Evolutionary conservation across 768 basidiomycete genomes (phyloP), one percentile per base, ranked within the genome.

Genomic region (Leccinum sublutescens): DNA sequence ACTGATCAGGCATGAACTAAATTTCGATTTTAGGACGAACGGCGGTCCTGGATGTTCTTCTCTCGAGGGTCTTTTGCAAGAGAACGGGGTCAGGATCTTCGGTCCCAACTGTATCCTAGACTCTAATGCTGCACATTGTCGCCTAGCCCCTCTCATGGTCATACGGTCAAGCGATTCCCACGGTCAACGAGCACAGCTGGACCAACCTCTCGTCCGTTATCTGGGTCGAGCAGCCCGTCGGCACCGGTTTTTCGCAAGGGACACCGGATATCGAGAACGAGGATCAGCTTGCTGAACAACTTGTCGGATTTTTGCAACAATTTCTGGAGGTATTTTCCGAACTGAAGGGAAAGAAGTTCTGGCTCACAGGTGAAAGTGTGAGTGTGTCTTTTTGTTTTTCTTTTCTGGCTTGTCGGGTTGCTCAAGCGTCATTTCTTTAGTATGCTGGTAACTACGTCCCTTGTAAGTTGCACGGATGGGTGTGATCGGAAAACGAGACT

Each of bases 221-320:
- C n/a, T 91, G 81, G 78, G 82, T 91, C 12, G 90, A 92, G 62
- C 90, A 91, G 63, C 89, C 89, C 4, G 85, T 92, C 33, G 89
- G 89, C 8, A 91, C 89, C 6, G 89, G 89, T 0, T 91, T 85
- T 69, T 87, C 87, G 3, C 86, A 86, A 60, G 89, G 90, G 17
- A 76, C 61, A 9, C 88, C 89, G 0, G 83, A 85, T 57, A 84
- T 85, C 34, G 71, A 77, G 69, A 81, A 82, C n/a, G 81, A 89
- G 62, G 62, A 81, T 52, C 79, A 86, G 50, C 75, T 90, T 0
- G 85, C 85, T 7, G 82, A 73, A 11, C 81, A 83, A 53, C 69
- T 82, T 2, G 77, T 77, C 6, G 82, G 71, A 8, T 91, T 91
- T 71, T 55, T 92, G 65, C 80, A 85, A 59, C 90, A 92, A 66